phyloP scores from a whole-genome alignment of 1,139 yeast species.

The Meyerozyma guilliermondii region DNA sequence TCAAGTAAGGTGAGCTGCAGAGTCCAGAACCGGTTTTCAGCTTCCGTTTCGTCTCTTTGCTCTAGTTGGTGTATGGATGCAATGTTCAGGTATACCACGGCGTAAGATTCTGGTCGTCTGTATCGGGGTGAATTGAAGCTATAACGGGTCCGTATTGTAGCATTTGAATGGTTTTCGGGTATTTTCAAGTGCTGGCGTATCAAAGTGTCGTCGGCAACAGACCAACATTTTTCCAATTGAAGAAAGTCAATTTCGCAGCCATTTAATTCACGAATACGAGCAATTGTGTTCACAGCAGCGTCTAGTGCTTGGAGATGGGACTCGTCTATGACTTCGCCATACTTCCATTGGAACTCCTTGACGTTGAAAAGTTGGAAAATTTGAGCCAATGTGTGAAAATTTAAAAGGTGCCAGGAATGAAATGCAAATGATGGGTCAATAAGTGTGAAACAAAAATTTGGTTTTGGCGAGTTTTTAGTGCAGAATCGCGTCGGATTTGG shows the following conservation, averaged over 20 bases:
- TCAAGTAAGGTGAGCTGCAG: slow-evolving; percentile 25
- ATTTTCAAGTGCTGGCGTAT: slow-evolving; percentile 5
- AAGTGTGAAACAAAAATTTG: neutral
- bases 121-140: slow-evolving; percentile 22
- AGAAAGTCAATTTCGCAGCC: slow-evolving; percentile 8
- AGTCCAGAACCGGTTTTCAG: slow-evolving; percentile 20
- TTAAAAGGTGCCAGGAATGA: neutral
- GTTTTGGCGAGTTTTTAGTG: neutral
- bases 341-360: slow-evolving; percentile 16
- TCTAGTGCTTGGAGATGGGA: slow-evolving; percentile 23
- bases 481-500: neutral
- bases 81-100: slow-evolving; percentile 1
- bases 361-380: slow-evolving; percentile 9
- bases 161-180: slow-evolving; percentile 8
- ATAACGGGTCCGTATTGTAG: slow-evolving; percentile 17
- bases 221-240: slow-evolving; percentile 29
- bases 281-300: slow-evolving; percentile 17
- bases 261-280: slow-evolving; percentile 6
- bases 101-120: slow-evolving; percentile 13
- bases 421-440: neutral
- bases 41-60: neutral
- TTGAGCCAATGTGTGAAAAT: neutral
- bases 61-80: neutral
- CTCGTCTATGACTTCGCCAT: slow-evolving; percentile 28
- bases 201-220: slow-evolving; percentile 24